These are phyloP conservation scores for Dioszegia hungarica DNA, from an alignment of 768 basidiomycete genomes.

Conservation along the genomic window DNA sequence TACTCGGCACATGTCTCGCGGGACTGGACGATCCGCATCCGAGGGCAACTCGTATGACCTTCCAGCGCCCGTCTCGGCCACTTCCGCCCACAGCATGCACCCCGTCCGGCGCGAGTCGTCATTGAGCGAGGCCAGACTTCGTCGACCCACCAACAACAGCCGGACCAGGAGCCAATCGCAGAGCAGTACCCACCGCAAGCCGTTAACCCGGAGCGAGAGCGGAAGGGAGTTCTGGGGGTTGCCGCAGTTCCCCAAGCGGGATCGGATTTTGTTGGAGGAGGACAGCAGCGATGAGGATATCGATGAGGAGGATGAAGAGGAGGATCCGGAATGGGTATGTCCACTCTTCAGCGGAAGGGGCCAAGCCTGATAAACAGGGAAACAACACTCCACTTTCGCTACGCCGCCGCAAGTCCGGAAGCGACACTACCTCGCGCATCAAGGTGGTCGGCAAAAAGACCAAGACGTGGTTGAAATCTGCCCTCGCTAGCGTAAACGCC, in stretches of 20 bases:
- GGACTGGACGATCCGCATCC: not conserved
- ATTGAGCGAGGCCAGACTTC: not conserved
- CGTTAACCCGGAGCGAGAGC: constrained; percentile 40
- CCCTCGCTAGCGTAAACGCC: constrained; percentile 53
- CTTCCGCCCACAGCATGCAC: constrained; percentile 5
- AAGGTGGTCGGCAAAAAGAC: constrained; percentile 11
- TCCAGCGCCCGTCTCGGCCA: not conserved
- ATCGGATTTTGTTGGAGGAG: constrained; percentile 22
- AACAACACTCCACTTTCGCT: constrained; percentile 13
- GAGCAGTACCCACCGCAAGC: constrained; percentile 13
- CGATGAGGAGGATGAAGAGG: constrained; percentile 25
- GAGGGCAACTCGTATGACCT: not conserved
- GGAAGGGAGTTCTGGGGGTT: constrained; percentile 47
- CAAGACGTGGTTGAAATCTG: constrained; percentile 13
- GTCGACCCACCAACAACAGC: not conserved
- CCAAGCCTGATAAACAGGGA: constrained; percentile 15
- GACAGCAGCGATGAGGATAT: constrained; percentile 30
- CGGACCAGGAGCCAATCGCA: not conserved
- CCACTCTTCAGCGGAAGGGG: not conserved
- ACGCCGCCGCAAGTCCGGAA: constrained; percentile 12
- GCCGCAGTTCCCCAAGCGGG: constrained; percentile 33
- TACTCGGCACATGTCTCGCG: constrained; percentile 8
- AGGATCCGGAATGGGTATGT: constrained; percentile 42
- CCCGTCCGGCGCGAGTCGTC: not conserved
- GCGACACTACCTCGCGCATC: constrained; percentile 18